Conservation (phyloP, 2,329 filamentous ascomycete genomes). For the Knufia petricola region DNA sequence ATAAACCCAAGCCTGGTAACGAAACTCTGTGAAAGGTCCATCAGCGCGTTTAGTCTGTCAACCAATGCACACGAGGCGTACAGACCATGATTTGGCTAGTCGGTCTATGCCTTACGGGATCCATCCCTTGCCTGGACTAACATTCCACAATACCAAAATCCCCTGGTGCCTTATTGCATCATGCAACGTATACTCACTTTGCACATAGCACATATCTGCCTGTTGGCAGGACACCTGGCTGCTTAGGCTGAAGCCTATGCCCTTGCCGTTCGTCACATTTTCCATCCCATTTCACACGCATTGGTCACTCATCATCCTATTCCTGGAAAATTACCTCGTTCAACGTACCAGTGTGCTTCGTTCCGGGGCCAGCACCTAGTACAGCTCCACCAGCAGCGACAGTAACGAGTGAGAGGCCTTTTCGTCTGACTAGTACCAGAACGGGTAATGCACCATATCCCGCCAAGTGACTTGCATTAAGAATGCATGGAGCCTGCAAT, state of each 20-base stretch:
- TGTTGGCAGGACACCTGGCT: constrained; percentile 1
- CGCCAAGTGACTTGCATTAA: background rate
- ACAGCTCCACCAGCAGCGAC: background rate
- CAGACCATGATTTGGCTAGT: background rate
- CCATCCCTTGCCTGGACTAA: constrained; percentile 2
- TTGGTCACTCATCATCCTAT: background rate
- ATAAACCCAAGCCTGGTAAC: background rate
- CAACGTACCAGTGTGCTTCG: background rate
- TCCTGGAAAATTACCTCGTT: background rate
- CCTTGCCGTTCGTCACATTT: background rate
- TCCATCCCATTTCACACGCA: background rate
- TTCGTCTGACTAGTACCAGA: background rate
- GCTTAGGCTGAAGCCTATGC: constrained; percentile 2
- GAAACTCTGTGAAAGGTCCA: background rate
- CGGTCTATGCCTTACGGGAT: constrained; percentile 3
- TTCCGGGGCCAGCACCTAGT: background rate
- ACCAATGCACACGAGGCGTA: background rate
- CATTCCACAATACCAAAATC: background rate
- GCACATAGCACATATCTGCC: constrained; percentile 9
- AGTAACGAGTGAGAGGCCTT: background rate
- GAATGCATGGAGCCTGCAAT: constrained; percentile 4
- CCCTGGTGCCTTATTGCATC: constrained; percentile 9
- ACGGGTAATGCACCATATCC: background rate
- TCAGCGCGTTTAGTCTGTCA: background rate
- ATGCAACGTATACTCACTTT: background rate